Evolutionary conservation across 352 stramenopile genomes (phyloP), one percentile per base, ranked within the genome.

Genomic region (Vaucheria bursata): DNA sequence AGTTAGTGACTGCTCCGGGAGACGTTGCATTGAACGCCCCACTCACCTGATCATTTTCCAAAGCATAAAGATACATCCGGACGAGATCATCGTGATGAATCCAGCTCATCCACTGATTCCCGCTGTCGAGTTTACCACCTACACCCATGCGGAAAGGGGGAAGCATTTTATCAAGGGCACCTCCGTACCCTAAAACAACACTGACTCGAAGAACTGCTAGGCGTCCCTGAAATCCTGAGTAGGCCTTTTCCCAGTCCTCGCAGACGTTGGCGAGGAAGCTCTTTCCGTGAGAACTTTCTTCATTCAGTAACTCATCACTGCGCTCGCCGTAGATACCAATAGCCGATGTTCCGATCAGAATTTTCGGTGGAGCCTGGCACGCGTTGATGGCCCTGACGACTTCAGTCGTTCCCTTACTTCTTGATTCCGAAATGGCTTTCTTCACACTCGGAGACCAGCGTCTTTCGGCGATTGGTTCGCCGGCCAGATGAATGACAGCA

Each of bases 81-180:
- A 25, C 45, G 45, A 59, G 45, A 25, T 59, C 45, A 18, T 59
- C 45, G 12, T 18, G 12, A 25, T 59, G 45, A 59, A 59, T 25
- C 45, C 45, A 59, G 45, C 45, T 59, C 45, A 59, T 59, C 45
- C 45, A 59, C 45, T 59, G 45, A 59, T 59, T 25, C 12, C 45
- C 45, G 18, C 12, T 18, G 45, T 25, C 45, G 25, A 59, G 12
- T 18, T 18, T 18, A 59, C 45, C 45, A 25, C 45, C 45, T 18
- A 18, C 45, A 59, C 45, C 45, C 12, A 59, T 18, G 18, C 25
- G 18, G 45, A 59, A 59, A 59, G 25, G 18, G 45, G 45, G 45
- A 59, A 59, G 45, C 45, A 59, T 59, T 25, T 59, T 59, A 18
- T 59, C 25, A 18, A 59, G 25, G 25, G 45, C 45, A 59, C 45